Conservation (phyloP, 768 basidiomycete genomes). For the Trametes meyenii region DNA sequence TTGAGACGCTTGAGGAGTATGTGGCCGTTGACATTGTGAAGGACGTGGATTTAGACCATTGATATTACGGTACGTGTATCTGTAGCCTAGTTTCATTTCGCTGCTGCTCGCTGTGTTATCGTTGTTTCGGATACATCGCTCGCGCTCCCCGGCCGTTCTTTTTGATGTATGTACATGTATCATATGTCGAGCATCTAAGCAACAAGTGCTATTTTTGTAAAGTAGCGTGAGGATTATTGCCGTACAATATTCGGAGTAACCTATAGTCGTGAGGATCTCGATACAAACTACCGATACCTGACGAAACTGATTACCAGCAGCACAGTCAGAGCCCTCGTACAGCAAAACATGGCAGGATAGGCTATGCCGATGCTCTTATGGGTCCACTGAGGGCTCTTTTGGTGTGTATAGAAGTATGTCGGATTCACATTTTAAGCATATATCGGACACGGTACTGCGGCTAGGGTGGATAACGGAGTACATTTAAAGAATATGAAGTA, state of each 20-base stretch:
- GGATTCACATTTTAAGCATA: no score
- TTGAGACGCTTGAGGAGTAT: constrained; percentile 20
- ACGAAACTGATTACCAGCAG: no score
- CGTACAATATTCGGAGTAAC: background rate
- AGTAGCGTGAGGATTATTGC: background rate
- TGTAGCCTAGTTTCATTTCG: background rate
- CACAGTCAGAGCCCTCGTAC: no score
- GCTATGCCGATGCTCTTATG: no score
- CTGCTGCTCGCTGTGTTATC: background rate
- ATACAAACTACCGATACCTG: no score
- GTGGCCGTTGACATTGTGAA: constrained; percentile 28
- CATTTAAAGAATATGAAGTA: no score
- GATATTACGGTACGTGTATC: background rate
- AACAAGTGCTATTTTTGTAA: constrained; percentile 3
- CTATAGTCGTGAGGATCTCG: background rate
- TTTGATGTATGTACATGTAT: constrained; percentile 9
- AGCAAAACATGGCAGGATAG: no score
- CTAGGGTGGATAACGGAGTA: no score
- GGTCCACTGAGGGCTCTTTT: no score
- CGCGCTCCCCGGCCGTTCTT: background rate
- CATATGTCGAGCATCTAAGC: background rate
- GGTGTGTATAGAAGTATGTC: no score
- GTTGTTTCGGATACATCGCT: background rate
- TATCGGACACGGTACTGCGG: no score
- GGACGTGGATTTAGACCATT: constrained; percentile 24